These are phyloP conservation scores for Penicillium coprophilum DNA, from an alignment of 495 filamentous ascomycete genomes.

Conservation along the genomic window DNA sequence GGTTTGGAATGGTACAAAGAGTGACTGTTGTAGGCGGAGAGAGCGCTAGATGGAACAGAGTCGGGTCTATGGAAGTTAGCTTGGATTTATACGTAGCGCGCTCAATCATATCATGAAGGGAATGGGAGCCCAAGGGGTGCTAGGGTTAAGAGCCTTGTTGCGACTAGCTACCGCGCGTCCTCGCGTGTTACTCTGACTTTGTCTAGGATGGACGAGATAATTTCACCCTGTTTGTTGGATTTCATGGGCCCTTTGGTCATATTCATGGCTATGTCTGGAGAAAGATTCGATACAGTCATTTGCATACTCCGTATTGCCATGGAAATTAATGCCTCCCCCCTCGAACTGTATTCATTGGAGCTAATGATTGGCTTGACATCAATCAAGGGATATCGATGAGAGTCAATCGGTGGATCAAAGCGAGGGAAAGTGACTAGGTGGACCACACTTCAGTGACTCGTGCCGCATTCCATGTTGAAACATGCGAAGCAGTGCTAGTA, in stretches of 20 bases:
- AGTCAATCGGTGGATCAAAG: not conserved
- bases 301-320: not conserved
- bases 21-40: not conserved
- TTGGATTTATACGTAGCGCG: slow-evolving; percentile 22
- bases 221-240: not conserved
- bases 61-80: not conserved
- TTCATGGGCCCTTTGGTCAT: not conserved
- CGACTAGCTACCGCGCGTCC: not conserved
- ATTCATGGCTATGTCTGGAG: not conserved
- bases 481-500: too few species aligned
- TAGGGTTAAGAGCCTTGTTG: slow-evolving; percentile 5
- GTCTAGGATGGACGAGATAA: not conserved
- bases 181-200: slow-evolving; percentile 5
- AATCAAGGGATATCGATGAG: slow-evolving; percentile 14
- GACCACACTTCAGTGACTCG: not conserved
- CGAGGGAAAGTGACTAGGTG: not conserved
- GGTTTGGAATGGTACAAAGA: slow-evolving; percentile 7
- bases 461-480: slow-evolving; percentile 9
- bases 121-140: slow-evolving; percentile 10
- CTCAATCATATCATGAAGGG: not conserved
- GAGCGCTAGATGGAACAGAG: slow-evolving; percentile 1
- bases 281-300: not conserved
- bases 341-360: not conserved
- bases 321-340: not conserved
- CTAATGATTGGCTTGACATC: not conserved